Conservation (phyloP, 257 asterid species). For the Lycium ferocissimum region DNA sequence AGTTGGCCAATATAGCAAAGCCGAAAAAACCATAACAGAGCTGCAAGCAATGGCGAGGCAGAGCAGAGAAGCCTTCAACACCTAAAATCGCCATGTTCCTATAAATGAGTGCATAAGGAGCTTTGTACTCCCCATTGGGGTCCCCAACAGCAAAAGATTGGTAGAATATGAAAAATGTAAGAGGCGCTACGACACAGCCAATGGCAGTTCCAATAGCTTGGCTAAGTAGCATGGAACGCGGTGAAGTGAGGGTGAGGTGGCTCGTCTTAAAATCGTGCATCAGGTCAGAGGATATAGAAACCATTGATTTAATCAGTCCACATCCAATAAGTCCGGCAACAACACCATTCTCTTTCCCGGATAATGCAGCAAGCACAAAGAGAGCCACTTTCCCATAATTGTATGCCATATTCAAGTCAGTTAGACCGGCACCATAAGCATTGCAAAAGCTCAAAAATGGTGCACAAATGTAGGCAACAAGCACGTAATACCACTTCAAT, state of each 20-base stretch:
- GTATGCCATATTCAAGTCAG: constrained; percentile 81
- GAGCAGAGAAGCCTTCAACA: constrained; percentile 72
- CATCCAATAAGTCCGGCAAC: constrained; percentile 80
- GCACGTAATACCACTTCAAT: constrained; percentile 69
- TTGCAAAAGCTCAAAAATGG: constrained; percentile 80
- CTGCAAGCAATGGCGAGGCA: constrained; percentile 70
- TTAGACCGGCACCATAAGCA: constrained; percentile 74
- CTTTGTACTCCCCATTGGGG: constrained; percentile 64
- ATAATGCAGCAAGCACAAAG: constrained; percentile 59
- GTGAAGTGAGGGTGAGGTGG: constrained; percentile 75
- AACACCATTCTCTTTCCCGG: constrained; percentile 65
- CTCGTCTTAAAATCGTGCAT: constrained; percentile 84
- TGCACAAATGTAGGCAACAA: constrained; percentile 61
- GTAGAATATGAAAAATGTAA: constrained; percentile 74
- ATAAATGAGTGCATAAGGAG: constrained; percentile 71
- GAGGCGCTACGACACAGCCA: constrained; percentile 74
- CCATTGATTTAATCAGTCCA: constrained; percentile 72
- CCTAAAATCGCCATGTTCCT: constrained; percentile 83
- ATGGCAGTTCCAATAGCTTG: constrained; percentile 76
- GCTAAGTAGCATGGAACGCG: constrained; percentile 70
- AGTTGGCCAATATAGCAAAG: constrained; percentile 54
- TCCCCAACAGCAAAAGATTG: constrained; percentile 65
- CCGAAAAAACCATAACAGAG: constrained; percentile 67
- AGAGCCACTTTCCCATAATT: constrained; percentile 82
- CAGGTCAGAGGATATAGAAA: constrained; percentile 63